These are phyloP conservation scores for Staphylotrichum longicolle DNA, from an alignment of 495 filamentous ascomycete species.

Conservation along the genomic window DNA sequence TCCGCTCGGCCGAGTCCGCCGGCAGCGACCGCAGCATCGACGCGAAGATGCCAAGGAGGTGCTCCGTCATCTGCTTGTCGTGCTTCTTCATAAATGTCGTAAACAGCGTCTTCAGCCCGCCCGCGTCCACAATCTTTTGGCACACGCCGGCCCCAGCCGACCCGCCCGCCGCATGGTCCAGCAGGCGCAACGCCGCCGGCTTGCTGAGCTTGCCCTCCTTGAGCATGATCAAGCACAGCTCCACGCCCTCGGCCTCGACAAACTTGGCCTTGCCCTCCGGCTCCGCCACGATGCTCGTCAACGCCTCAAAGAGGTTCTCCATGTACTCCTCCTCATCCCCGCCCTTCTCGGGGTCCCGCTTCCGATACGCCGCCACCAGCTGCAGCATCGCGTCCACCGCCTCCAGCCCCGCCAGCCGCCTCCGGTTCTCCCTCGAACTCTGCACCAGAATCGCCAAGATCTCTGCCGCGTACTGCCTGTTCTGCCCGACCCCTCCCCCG, in stretches of 20 bases:
- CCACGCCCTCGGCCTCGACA: slow-evolving; percentile 85
- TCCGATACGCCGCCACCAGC: slow-evolving; percentile 82
- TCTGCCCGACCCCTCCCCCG: slow-evolving; percentile 57
- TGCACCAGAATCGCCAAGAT: slow-evolving; percentile 77
- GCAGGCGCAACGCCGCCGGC: slow-evolving; percentile 66
- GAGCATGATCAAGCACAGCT: slow-evolving; percentile 80
- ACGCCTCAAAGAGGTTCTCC: slow-evolving; percentile 83
- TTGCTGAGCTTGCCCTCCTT: slow-evolving; percentile 70
- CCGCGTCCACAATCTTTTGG: slow-evolving; percentile 72
- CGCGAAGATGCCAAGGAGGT: slow-evolving; percentile 85
- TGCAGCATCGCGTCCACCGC: slow-evolving; percentile 80
- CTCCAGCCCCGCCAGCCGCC: slow-evolving; percentile 61
- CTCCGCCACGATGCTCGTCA: slow-evolving; percentile 78
- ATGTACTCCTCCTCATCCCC: slow-evolving; percentile 92
- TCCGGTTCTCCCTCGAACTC: slow-evolving; percentile 62
- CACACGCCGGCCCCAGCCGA: slow-evolving; percentile 57
- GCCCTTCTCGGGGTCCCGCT: slow-evolving; percentile 80
- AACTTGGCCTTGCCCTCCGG: slow-evolving; percentile 75
- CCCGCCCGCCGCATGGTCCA: slow-evolving; percentile 80
- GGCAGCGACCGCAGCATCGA: slow-evolving; percentile 78
- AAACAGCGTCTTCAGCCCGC: slow-evolving; percentile 81
- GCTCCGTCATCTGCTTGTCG: slow-evolving; percentile 70
- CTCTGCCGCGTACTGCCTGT: slow-evolving; percentile 94
- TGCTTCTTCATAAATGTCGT: slow-evolving; percentile 88
- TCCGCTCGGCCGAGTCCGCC: slow-evolving; percentile 71